Conservation (phyloP, 1,139 yeast species). For the Yamadazyma mexicana region DNA sequence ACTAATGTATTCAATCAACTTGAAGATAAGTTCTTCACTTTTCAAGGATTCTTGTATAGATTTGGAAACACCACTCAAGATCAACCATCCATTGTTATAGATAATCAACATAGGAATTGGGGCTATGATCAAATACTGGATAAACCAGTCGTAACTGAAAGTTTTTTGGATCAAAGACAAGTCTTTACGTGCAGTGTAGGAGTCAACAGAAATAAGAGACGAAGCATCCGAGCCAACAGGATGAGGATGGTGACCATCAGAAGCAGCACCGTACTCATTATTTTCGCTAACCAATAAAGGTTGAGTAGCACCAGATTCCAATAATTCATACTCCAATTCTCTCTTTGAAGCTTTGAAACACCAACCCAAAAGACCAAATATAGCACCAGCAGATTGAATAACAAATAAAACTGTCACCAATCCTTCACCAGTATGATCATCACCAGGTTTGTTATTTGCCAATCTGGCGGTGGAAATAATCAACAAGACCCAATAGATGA, state of each 20-base stretch:
- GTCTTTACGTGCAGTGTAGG: slow-evolving; percentile 15
- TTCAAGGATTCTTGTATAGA: slow-evolving; percentile 63
- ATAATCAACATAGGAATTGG: slow-evolving; percentile 62
- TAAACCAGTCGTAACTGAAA: slow-evolving; percentile 74
- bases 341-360: slow-evolving; percentile 24
- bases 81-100: slow-evolving; percentile 51
- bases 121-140: slow-evolving; percentile 67
- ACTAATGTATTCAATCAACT: slow-evolving; percentile 34
- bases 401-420: slow-evolving; percentile 50
- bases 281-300: slow-evolving; percentile 29
- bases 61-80: slow-evolving; percentile 65
- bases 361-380: slow-evolving; percentile 58
- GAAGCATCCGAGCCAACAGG: slow-evolving; percentile 15
- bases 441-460: slow-evolving; percentile 36
- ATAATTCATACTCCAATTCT: slow-evolving; percentile 20
- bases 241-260: slow-evolving; percentile 10
- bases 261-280: slow-evolving; percentile 24
- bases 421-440: slow-evolving; percentile 64
- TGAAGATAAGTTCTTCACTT: slow-evolving; percentile 50
- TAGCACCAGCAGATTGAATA: slow-evolving; percentile 50
- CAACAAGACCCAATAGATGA: slow-evolving; percentile 57
- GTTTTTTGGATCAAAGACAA: slow-evolving; percentile 33
- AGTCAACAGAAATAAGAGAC: slow-evolving; percentile 17
- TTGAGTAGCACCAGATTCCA: slow-evolving; percentile 16
- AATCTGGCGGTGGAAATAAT: slow-evolving; percentile 48